Conservation (phyloP, 306 rosid species). For the Cicer yamashitae region DNA sequence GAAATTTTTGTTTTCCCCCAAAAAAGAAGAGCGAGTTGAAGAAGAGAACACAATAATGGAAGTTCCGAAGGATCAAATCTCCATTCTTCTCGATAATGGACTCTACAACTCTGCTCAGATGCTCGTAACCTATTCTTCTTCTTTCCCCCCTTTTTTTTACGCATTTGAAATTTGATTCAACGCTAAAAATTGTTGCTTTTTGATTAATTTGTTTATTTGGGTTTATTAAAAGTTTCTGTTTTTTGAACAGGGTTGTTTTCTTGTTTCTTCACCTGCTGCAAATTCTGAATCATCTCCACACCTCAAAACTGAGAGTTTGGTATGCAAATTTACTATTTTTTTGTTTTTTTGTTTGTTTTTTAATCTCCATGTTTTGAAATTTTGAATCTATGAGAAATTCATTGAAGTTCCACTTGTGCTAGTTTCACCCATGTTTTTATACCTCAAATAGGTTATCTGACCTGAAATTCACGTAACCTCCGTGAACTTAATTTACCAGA, state of each 20-base stretch:
- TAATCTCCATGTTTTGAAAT: slow-evolving; percentile 2
- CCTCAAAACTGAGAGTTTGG: slow-evolving; percentile 93
- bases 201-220: neutral
- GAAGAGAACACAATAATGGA: slow-evolving; percentile 59
- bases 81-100: slow-evolving; percentile 80
- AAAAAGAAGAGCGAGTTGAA: slow-evolving; percentile 46
- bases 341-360: slow-evolving; percentile 4
- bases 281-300: slow-evolving; percentile 76
- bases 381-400: slow-evolving; percentile 13
- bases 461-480: too few relatives aligned
- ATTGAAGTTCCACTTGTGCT: neutral
- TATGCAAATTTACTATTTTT: slow-evolving; percentile 45
- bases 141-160: neutral
- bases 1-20: too few relatives aligned
- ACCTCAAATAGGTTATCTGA: too few relatives aligned
- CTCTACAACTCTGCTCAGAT: slow-evolving; percentile 94
- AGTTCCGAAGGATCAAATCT: slow-evolving; percentile 96
- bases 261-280: slow-evolving; percentile 91
- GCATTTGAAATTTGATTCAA: slow-evolving; percentile 19
- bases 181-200: slow-evolving; percentile 17
- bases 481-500: too few relatives aligned
- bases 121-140: slow-evolving; percentile 60
- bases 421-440: too few relatives aligned
- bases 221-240: slow-evolving; percentile 26
- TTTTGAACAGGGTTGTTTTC: slow-evolving; percentile 77